A percentile compares a stretch with the other conserved stretches of the same genome.
Conservation (phyloP, 2,329 filamentous ascomycete species). For the Hirsutella rhossiliensis region DNA sequence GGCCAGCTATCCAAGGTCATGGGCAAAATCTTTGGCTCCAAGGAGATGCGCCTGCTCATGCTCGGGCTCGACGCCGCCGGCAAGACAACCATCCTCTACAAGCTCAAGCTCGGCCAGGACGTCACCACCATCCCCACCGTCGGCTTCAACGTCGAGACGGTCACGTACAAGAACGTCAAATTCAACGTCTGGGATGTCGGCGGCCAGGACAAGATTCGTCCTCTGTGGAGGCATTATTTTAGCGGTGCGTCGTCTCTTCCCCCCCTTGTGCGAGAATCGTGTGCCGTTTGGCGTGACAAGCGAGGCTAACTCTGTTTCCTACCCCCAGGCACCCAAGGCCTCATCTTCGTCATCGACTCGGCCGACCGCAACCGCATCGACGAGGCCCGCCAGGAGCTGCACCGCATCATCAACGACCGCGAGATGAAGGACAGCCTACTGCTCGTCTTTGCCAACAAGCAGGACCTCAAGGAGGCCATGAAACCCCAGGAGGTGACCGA, state of each 20-base stretch:
- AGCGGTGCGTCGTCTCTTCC: constrained; percentile 42
- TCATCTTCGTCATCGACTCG: constrained; percentile 98
- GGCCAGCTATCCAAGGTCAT: constrained; percentile 90
- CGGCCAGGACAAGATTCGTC: constrained; percentile 99
- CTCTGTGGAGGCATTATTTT: constrained; percentile 99
- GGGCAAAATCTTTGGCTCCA: constrained; percentile 97
- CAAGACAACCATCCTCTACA: constrained; percentile 99
- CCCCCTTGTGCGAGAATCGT: not conserved
- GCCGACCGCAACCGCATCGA: constrained; percentile 85
- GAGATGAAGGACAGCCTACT: constrained; percentile 95
- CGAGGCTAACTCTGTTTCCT: not conserved
- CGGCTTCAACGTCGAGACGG: constrained; percentile 99
- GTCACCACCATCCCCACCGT: constrained; percentile 99
- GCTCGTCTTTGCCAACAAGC: constrained; percentile 97
- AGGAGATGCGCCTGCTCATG: constrained; percentile 99
- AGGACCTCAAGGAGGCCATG: constrained; percentile 80
- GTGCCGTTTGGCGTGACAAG: not conserved
- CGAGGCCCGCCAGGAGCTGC: constrained; percentile 84
- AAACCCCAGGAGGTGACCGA: constrained; percentile 71
- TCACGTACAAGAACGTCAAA: constrained; percentile 99
- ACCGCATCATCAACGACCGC: constrained; percentile 94
- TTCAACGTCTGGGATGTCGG: constrained; percentile 99
- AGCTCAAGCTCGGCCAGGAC: constrained; percentile 98
- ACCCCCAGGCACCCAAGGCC: constrained; percentile 71
- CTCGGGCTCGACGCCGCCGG: constrained; percentile 97